These are phyloP conservation scores for Neurospora sp. DNA, from an alignment of 495 filamentous ascomycete species.

Conservation along the genomic window DNA sequence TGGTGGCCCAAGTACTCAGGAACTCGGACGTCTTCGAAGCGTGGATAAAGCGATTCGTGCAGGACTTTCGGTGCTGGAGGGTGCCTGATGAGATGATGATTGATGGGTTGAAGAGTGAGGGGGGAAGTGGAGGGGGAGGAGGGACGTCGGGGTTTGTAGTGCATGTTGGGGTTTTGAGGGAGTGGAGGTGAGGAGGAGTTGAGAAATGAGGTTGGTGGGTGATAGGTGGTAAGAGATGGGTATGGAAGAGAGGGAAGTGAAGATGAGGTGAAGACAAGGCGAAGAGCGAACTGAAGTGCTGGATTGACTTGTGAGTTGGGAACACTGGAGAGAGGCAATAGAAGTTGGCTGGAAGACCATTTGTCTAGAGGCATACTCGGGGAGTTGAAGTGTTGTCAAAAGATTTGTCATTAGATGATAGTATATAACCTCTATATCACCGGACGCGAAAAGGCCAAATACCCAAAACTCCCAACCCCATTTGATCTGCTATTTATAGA, in stretches of 20 bases:
- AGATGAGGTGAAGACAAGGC: too few species aligned
- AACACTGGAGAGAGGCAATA: background rate
- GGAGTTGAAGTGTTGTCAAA: background rate
- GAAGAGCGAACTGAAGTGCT: too few species aligned
- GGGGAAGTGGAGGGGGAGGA: background rate
- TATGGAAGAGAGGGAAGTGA: background rate
- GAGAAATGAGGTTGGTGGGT: background rate
- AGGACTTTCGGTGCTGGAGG: slow-evolving; percentile 63
- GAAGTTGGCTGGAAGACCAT: background rate
- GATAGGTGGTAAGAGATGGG: background rate
- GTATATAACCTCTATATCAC: background rate
- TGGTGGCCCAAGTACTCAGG: slow-evolving; percentile 80
- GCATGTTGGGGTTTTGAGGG: slow-evolving; percentile 50
- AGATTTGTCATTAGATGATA: background rate
- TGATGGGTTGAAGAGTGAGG: slow-evolving; percentile 36
- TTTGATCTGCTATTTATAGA: background rate
- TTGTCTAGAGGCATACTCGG: background rate
- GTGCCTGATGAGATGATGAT: slow-evolving; percentile 49
- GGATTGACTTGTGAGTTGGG: background rate
- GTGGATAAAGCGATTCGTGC: slow-evolving; percentile 62
- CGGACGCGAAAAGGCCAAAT: background rate
- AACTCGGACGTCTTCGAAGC: slow-evolving; percentile 73
- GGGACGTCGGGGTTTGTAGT: slow-evolving; percentile 54
- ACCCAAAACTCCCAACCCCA: background rate
- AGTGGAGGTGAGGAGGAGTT: background rate